These are phyloP conservation scores for Spathaspora sp. DNA, from an alignment of 1,139 yeast species.

Conservation along the genomic window DNA sequence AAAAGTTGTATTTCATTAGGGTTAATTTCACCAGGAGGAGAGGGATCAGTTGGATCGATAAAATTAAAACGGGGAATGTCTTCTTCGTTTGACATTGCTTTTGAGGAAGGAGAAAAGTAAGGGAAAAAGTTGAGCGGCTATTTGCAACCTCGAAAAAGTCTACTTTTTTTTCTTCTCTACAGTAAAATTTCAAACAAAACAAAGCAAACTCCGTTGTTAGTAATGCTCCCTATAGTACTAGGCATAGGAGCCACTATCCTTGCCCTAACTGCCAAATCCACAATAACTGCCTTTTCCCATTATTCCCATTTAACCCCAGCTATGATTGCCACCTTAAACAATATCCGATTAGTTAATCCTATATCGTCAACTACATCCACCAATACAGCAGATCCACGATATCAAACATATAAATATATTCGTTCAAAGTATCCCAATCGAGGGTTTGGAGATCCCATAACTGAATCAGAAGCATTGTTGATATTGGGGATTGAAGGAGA, in stretches of 20 bases:
- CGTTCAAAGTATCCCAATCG: constrained; percentile 36
- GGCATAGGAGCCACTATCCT: constrained; percentile 58
- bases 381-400: constrained; percentile 15
- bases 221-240: constrained; percentile 52
- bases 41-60: too few species aligned
- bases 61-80: too few species aligned
- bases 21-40: too few species aligned
- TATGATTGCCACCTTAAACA: constrained; percentile 58
- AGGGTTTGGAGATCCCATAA: constrained; percentile 55
- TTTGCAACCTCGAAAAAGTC: too few species aligned
- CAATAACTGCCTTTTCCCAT: constrained; percentile 44
- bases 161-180: not conserved
- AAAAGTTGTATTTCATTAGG: too few species aligned
- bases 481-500: constrained; percentile 54
- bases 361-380: constrained; percentile 6
- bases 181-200: not conserved
- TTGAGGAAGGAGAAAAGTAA: too few species aligned
- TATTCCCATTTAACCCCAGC: constrained; percentile 46
- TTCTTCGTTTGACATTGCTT: too few species aligned
- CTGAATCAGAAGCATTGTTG: constrained; percentile 58
- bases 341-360: constrained; percentile 25
- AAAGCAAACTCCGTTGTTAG: not conserved
- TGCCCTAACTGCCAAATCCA: constrained; percentile 54
- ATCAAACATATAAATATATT: constrained; percentile 25
- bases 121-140: too few species aligned